Conservation (phyloP, 345 rosid genomes). For the Citrus inodora region DNA sequence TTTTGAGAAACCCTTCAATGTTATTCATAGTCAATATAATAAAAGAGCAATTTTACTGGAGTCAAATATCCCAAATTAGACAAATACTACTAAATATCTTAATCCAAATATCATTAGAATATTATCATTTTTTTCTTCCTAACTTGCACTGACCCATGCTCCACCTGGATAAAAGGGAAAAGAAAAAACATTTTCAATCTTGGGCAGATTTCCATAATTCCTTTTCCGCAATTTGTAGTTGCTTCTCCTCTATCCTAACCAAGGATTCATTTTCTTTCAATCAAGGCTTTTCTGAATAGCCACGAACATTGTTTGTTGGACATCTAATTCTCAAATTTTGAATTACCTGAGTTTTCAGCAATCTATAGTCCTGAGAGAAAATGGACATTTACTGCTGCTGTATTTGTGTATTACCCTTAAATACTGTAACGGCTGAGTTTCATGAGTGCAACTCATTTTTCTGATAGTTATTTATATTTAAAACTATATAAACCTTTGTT, state of each 20-base stretch:
- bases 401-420: not conserved
- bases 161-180: not conserved
- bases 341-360: not conserved
- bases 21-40: not conserved
- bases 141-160: not conserved
- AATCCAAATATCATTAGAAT: not conserved
- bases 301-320: not conserved
- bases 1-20: not conserved
- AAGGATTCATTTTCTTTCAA: not conserved
- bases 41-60: too few relatives aligned
- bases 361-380: not conserved
- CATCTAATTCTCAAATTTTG: not conserved
- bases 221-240: too few relatives aligned
- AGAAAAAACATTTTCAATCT: not conserved
- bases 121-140: not conserved
- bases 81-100: not conserved
- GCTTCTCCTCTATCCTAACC: not conserved
- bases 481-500: constrained; percentile 19
- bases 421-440: not conserved
- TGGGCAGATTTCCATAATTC: not conserved
- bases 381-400: not conserved
- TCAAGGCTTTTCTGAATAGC: not conserved
- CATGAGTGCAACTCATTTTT: not conserved
- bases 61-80: not conserved
- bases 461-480: not conserved